Percentiles rank a stretch among this genome's conserved stretches.
Evolutionary conservation across 495 filamentous ascomycete species (phyloP).

Genomic region (Neurospora sp.): DNA sequence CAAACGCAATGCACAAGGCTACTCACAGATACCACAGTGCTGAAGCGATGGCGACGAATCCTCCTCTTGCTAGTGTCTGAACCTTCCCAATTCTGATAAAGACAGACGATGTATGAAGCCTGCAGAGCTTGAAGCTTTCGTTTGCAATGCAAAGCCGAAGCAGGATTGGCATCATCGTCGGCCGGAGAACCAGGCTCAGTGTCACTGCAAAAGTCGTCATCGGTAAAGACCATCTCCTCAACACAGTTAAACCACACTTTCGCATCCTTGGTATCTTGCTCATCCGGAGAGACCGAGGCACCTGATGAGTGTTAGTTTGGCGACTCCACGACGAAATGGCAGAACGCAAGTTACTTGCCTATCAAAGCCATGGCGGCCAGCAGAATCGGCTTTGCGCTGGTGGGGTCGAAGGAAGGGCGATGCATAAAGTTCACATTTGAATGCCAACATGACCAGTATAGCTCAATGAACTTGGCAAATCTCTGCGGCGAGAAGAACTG

Average conservation of each 20-base stretch:
- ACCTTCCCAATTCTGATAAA: conserved; percentile 23
- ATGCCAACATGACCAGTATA: conserved; percentile 25
- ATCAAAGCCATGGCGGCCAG: conserved; percentile 21
- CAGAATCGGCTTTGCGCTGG: conserved; percentile 12
- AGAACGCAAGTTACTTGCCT: conserved; percentile 5
- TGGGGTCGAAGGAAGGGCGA: conserved; percentile 17
- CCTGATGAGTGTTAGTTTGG: conserved; percentile 7
- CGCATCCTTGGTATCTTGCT: conserved; percentile 18
- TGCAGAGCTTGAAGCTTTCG: conserved; percentile 20
- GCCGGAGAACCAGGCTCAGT: conserved; percentile 9
- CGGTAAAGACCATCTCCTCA: conserved; percentile 24
- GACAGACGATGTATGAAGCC: conserved; percentile 18
- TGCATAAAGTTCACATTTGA: conserved; percentile 21
- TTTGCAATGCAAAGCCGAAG: not conserved
- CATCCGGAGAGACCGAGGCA: conserved; percentile 22
- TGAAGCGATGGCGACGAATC: conserved; percentile 21
- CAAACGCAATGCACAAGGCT: not conserved
- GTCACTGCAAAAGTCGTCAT: conserved; percentile 23
- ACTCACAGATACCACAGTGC: conserved; percentile 21
- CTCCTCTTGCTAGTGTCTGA: conserved; percentile 16
- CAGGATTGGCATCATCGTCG: conserved; percentile 2
- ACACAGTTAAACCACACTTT: conserved; percentile 23
- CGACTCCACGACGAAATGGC: no score
- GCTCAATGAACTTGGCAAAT: conserved; percentile 20
- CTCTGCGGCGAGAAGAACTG: conserved; percentile 19